A percentile compares a stretch with the other conserved stretches of the same genome.
Evolutionary conservation across 1,284 basidiomycete species (phyloP).

Genomic region (Peniophora sp.): DNA sequence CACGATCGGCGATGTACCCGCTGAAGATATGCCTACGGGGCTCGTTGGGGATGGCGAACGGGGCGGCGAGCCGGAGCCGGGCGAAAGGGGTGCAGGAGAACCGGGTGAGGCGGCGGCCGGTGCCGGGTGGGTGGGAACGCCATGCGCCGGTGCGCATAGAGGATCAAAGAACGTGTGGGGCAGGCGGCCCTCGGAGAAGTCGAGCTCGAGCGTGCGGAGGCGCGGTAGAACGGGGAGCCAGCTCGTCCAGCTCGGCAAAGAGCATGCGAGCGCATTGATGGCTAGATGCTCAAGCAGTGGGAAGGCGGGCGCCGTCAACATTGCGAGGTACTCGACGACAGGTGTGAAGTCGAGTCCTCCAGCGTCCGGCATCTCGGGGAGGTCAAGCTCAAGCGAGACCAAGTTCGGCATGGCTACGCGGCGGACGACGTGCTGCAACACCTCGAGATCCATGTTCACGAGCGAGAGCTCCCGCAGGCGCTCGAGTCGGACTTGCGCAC

Average conservation of each 20-base stretch:
- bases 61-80: background rate
- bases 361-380: constrained; percentile 31
- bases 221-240: constrained; percentile 28
- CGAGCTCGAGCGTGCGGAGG: constrained; percentile 35
- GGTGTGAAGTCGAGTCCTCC: constrained; percentile 29
- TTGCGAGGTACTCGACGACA: constrained; percentile 24
- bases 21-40: too few relatives aligned
- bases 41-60: too few relatives aligned
- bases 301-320: constrained; percentile 15
- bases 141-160: constrained; percentile 13
- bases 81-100: background rate
- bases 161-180: constrained; percentile 27
- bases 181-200: constrained; percentile 29
- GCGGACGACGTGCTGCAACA: constrained; percentile 35
- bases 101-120: background rate
- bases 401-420: constrained; percentile 37
- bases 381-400: constrained; percentile 35
- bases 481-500: constrained; percentile 26
- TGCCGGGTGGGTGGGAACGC: background rate
- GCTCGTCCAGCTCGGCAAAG: constrained; percentile 23
- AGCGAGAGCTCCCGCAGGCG: constrained; percentile 37
- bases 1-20: background rate
- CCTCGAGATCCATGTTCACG: constrained; percentile 46
- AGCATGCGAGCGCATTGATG: constrained; percentile 39
- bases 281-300: constrained; percentile 31